These are phyloP conservation scores for Marasmius oreades DNA, from an alignment of 1,284 basidiomycete genomes.

Conservation along the genomic window DNA sequence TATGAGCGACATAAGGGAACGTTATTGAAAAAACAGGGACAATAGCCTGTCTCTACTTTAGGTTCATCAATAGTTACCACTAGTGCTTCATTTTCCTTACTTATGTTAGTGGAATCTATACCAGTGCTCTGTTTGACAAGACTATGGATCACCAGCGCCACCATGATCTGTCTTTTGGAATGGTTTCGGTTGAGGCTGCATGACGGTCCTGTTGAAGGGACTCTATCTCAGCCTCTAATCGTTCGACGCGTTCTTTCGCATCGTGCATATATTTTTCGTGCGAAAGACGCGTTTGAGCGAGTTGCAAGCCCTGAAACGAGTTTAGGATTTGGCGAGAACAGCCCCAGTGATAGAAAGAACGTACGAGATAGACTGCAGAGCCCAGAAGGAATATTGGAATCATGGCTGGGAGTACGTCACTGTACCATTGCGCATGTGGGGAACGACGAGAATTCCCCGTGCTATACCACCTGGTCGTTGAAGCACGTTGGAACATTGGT, in stretches of 20 bases:
- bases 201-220: constrained; percentile 13
- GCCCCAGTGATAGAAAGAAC: constrained; percentile 19
- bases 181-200: not conserved
- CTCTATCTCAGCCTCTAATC: constrained; percentile 61
- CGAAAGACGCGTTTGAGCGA: constrained; percentile 55
- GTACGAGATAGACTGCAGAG: constrained; percentile 71
- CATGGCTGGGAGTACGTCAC: constrained; percentile 69
- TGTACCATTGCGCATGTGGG: constrained; percentile 62
- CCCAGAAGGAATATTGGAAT: constrained; percentile 72
- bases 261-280: constrained; percentile 70
- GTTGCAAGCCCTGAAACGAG: constrained; percentile 52
- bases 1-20: constrained; percentile 63
- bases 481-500: not conserved
- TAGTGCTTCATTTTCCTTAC: too few relatives aligned
- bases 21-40: constrained; percentile 46
- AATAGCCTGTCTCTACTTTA: not conserved
- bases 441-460: constrained; percentile 24
- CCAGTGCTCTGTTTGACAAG: not conserved
- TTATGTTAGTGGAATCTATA: too few relatives aligned
- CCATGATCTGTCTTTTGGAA: constrained; percentile 18
- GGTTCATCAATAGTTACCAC: not conserved
- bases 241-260: constrained; percentile 44
- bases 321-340: not conserved
- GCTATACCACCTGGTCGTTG: not conserved
- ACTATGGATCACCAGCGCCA: constrained; percentile 4